A percentile compares a stretch with the other conserved stretches of the same genome.
phyloP scores from a whole-genome alignment of 2,329 filamentous ascomycete genomes.

The Diaporthe citri region DNA sequence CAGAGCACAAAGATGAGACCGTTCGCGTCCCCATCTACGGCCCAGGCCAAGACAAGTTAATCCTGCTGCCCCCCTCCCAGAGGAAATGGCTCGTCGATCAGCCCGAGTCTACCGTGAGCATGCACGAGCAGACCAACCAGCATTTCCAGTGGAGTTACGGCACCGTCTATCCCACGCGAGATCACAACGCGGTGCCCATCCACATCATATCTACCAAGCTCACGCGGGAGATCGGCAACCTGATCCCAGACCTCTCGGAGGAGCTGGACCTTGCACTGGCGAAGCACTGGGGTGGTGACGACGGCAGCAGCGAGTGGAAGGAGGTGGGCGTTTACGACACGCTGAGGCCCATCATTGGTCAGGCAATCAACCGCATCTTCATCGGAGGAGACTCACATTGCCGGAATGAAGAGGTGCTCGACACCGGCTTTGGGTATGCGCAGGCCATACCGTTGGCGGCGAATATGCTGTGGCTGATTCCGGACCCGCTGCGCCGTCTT shows the following conservation, averaged over 20 bases:
- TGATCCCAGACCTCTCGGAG: constrained; percentile 30
- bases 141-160: constrained; percentile 34
- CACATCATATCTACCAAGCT: constrained; percentile 34
- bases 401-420: constrained; percentile 22
- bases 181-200: constrained; percentile 34
- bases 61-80: constrained; percentile 25
- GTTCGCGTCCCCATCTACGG: constrained; percentile 33
- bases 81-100: constrained; percentile 34
- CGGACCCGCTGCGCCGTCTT: constrained; percentile 21
- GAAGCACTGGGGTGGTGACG: constrained; percentile 21
- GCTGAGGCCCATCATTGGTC: constrained; percentile 32
- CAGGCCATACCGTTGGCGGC: constrained; percentile 32
- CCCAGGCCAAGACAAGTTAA: constrained; percentile 25
- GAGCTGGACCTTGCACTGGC: constrained; percentile 33
- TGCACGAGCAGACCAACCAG: constrained; percentile 35
- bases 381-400: constrained; percentile 16
- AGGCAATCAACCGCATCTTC: constrained; percentile 36
- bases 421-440: constrained; percentile 32
- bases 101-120: constrained; percentile 36
- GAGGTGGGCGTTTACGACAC: constrained; percentile 36
- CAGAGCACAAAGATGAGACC: constrained; percentile 35
- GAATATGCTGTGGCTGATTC: constrained; percentile 32
- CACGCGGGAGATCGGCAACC: constrained; percentile 31
- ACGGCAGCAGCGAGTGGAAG: constrained; percentile 31
- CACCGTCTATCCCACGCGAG: constrained; percentile 35